Percentiles rank a stretch among this genome's conserved stretches.
phyloP scores from a whole-genome alignment of 768 basidiomycete species.

The Calocybe gangraenosa region DNA sequence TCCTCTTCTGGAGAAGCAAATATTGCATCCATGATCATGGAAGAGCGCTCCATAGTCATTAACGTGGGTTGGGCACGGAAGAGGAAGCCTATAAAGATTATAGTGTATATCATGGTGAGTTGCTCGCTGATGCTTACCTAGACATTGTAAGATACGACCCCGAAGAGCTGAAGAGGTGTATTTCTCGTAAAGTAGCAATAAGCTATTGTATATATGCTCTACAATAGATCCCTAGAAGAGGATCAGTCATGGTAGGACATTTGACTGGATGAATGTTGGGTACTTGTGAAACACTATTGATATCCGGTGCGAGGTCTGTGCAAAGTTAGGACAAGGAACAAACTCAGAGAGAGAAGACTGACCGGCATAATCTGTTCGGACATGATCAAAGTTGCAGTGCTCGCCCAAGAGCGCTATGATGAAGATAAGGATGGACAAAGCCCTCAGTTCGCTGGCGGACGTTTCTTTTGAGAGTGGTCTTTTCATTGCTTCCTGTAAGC shows the following conservation, averaged over 20 bases:
- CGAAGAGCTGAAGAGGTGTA: constrained; percentile 54
- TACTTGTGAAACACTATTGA: constrained; percentile 58
- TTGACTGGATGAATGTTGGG: not conserved
- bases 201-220: constrained; percentile 76
- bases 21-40: constrained; percentile 84
- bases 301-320: constrained; percentile 50
- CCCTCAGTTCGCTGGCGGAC: constrained; percentile 43
- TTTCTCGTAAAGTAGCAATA: constrained; percentile 72
- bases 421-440: constrained; percentile 69
- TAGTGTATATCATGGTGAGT: not conserved
- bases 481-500: constrained; percentile 55
- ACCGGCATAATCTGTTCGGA: constrained; percentile 63
- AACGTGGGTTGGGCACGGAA: constrained; percentile 90
- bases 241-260: not conserved
- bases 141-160: constrained; percentile 75
- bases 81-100: constrained; percentile 63
- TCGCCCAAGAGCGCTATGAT: constrained; percentile 86
- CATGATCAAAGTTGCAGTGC: constrained; percentile 80
- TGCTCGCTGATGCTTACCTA: constrained; percentile 51
- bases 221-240: constrained; percentile 59
- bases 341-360: constrained; percentile 19
- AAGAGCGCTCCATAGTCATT: constrained; percentile 79
- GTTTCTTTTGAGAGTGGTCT: constrained; percentile 38
- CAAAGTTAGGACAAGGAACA: not conserved
- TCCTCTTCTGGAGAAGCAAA: constrained; percentile 75